Conservation (phyloP, 2,329 filamentous ascomycete species). For the Aspergillus sp. region DNA sequence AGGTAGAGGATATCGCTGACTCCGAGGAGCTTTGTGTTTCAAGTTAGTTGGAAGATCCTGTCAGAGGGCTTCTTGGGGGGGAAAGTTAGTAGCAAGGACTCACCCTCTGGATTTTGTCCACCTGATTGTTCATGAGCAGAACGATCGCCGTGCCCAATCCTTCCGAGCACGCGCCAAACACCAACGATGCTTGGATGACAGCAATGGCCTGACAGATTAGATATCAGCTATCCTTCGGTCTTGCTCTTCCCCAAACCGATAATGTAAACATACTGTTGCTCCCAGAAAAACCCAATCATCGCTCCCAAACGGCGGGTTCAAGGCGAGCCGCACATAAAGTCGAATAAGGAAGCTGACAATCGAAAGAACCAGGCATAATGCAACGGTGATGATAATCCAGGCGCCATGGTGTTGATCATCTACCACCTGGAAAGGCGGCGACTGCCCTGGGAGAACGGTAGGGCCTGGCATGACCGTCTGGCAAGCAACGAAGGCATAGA, state of each 20-base stretch:
- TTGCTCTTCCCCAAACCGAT: background rate
- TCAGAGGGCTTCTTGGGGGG: background rate
- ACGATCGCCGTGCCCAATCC: constrained; percentile 41
- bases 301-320: constrained; percentile 38
- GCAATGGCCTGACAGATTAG: constrained; percentile 30
- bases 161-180: constrained; percentile 36
- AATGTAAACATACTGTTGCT: constrained; percentile 34
- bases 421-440: constrained; percentile 44
- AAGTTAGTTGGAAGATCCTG: constrained; percentile 4
- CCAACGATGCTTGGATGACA: constrained; percentile 36
- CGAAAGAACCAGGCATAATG: constrained; percentile 43
- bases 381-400: constrained; percentile 43
- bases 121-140: constrained; percentile 28
- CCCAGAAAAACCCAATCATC: constrained; percentile 40
- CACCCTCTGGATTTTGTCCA: constrained; percentile 35
- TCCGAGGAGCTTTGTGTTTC: constrained; percentile 33
- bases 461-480: constrained; percentile 29
- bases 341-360: constrained; percentile 42
- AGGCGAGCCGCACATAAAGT: constrained; percentile 40
- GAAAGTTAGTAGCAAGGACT: constrained; percentile 6
- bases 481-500: background rate
- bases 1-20: constrained; percentile 50
- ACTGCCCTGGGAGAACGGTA: constrained; percentile 39
- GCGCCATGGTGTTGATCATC: constrained; percentile 46
- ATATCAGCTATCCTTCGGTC: background rate